A percentile compares a stretch with the other conserved stretches of the same genome.
phyloP scores from a whole-genome alignment of 2,329 filamentous ascomycete species.

The Cladorrhinum sp. region DNA sequence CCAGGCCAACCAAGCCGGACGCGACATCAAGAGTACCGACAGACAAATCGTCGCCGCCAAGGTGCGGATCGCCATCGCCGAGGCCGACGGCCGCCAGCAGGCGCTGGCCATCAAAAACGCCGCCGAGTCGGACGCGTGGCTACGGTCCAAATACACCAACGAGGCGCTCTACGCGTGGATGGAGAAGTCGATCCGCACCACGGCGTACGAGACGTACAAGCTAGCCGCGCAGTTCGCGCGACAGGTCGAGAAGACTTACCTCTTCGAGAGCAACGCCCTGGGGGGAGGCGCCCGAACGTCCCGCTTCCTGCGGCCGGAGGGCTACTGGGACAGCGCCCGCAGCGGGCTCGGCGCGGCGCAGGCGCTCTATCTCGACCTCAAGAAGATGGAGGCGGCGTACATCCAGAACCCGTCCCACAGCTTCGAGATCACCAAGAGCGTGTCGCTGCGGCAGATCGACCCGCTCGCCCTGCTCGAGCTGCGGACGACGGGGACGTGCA shows the following conservation, averaged over 20 bases:
- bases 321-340: slow-evolving; percentile 27
- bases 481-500: slow-evolving; percentile 20
- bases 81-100: slow-evolving; percentile 27
- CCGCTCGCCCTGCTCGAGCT: slow-evolving; percentile 30
- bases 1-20: slow-evolving; percentile 29
- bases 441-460: slow-evolving; percentile 32
- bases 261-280: slow-evolving; percentile 26
- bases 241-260: slow-evolving; percentile 27
- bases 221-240: slow-evolving; percentile 27
- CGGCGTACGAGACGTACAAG: slow-evolving; percentile 27
- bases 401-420: slow-evolving; percentile 24
- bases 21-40: slow-evolving; percentile 31
- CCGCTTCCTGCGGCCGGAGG: slow-evolving; percentile 15
- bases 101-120: neutral
- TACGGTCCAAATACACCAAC: slow-evolving; percentile 32
- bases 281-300: neutral
- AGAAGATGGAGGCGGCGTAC: slow-evolving; percentile 22
- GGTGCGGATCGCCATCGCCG: slow-evolving; percentile 15
- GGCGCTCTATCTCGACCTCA: slow-evolving; percentile 27
- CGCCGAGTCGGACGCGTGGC: slow-evolving; percentile 24
- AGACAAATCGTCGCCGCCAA: slow-evolving; percentile 26
- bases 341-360: slow-evolving; percentile 32
- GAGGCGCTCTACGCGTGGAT: slow-evolving; percentile 31
- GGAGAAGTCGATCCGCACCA: slow-evolving; percentile 11
- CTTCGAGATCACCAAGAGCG: slow-evolving; percentile 32